Evolutionary conservation across 1,284 basidiomycete species (phyloP), one percentile per base, ranked within the genome.

Genomic region (Sutorius eximius): DNA sequence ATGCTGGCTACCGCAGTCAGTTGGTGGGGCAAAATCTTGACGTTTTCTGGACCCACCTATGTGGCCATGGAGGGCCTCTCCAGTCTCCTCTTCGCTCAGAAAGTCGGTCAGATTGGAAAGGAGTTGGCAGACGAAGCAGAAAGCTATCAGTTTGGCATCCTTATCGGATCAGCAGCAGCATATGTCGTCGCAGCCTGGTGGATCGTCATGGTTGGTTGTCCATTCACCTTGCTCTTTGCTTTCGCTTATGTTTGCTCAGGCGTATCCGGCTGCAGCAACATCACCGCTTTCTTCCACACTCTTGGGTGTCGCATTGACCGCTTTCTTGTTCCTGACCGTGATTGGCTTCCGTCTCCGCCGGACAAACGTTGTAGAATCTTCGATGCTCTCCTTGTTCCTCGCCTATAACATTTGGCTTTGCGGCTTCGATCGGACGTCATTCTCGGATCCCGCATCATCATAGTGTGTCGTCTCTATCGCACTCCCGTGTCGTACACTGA

Each of bases 311-410:
- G 87, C 89, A 12, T 64, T 86, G 55, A 87, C 87, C 1, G 78
- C 80, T 9, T 77, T 87, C 60, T 69, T 95, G 44, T 98, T 98
- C 74, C 80, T 98, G 37, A 93, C 91, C 2, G 80, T 92, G 59
- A 96, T 98, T 60, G 93, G 93, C 6, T 96, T 98, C 71, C 85
- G 83, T 12, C 72, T 95, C 56, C 83, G 93, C 52, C 82, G 93
- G 49, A 97, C 95, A 45, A 97, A 95, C 64, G 90, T 96, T 41
- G 89, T 98, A 55, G 95, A 98, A 71, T 94, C 94, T 3, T 87
- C 88, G 15, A 85, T 91, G 43, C 82, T 96, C 41, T 87, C 92
- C 3, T 77, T 95, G 42, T 92, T 94, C 69, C 81, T 95, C 34
- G 90, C 91, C 15, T 95, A 91, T 70, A 92, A 90, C 60, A 80